phyloP scores from a whole-genome alignment of 371 early-diverging fungal species.

The Mycotypha africana region DNA sequence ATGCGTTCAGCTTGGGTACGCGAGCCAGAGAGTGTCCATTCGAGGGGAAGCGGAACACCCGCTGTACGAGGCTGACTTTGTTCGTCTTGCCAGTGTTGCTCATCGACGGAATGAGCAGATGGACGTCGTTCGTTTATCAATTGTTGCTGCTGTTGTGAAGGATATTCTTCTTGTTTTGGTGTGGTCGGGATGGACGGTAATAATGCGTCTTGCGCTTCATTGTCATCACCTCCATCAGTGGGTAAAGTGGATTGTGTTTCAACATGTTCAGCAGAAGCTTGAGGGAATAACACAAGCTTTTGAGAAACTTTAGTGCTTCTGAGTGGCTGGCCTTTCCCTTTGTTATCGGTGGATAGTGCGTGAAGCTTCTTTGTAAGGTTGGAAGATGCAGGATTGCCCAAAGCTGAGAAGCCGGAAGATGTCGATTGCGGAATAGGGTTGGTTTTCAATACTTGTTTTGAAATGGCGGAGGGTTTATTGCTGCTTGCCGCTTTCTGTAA shows the following conservation, averaged over 20 bases:
- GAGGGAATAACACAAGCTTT: constrained; percentile 89
- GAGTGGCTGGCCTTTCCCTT: constrained; percentile 50
- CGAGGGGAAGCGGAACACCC: constrained; percentile 32
- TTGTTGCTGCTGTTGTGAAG: neutral
- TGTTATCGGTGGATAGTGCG: neutral
- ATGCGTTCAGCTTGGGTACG: constrained; percentile 63
- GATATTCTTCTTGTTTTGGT: neutral
- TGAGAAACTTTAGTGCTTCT: constrained; percentile 89
- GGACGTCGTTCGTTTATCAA: constrained; percentile 3
- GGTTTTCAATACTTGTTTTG: constrained; percentile 33
- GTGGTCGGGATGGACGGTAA: too few relatives aligned
- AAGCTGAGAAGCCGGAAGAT: too few relatives aligned
- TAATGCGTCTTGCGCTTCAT: neutral
- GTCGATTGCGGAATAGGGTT: constrained; percentile 30
- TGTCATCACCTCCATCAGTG: constrained; percentile 3
- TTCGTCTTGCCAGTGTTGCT: constrained; percentile 19
- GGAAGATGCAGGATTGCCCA: too few relatives aligned
- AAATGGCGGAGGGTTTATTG: constrained; percentile 35
- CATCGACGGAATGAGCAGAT: constrained; percentile 4
- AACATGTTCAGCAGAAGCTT: constrained; percentile 27
- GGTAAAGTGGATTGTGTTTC: constrained; percentile 22
- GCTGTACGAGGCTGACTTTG: constrained; percentile 12
- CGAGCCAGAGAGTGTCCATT: constrained; percentile 31
- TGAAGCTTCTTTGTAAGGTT: neutral
- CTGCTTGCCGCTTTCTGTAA: too few relatives aligned